phyloP scores from a whole-genome alignment of 345 rosid species.

The Bruguiera parviflora region DNA sequence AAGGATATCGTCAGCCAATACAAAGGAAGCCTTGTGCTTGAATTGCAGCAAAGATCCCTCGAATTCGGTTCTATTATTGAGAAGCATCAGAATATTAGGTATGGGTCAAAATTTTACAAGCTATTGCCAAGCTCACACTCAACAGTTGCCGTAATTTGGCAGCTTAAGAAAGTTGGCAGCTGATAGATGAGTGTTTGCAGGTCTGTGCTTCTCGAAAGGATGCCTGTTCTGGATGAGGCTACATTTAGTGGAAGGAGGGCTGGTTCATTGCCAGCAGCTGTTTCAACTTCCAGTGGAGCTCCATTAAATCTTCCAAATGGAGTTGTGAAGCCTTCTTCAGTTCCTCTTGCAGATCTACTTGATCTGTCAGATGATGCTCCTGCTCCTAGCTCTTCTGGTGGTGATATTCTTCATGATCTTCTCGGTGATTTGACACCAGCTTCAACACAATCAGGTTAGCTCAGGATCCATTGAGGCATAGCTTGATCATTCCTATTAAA shows the following conservation, averaged over 20 bases:
- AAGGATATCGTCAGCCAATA: constrained; percentile 60
- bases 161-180: constrained; percentile 15
- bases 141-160: constrained; percentile 9
- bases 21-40: constrained; percentile 91
- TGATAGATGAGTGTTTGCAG: constrained; percentile 46
- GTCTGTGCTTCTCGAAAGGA: constrained; percentile 87
- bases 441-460: constrained; percentile 61
- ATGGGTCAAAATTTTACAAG: constrained; percentile 11
- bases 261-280: constrained; percentile 65
- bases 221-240: constrained; percentile 98
- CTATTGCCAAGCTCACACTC: constrained; percentile 12
- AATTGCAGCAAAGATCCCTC: constrained; percentile 96
- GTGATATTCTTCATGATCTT: constrained; percentile 88
- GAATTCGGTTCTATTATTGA: constrained; percentile 84
- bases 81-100: constrained; percentile 88
- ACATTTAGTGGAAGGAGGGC: constrained; percentile 86
- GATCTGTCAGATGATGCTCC: constrained; percentile 85
- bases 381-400: constrained; percentile 71
- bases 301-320: constrained; percentile 86
- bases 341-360: constrained; percentile 81
- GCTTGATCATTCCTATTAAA: constrained; percentile 3
- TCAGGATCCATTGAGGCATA: constrained; percentile 7
- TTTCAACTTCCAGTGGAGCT: constrained; percentile 54
- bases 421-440: constrained; percentile 72
- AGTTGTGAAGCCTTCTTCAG: constrained; percentile 60